These are phyloP conservation scores for Trametes coccinea DNA, from an alignment of 768 basidiomycete genomes.

Conservation along the genomic window DNA sequence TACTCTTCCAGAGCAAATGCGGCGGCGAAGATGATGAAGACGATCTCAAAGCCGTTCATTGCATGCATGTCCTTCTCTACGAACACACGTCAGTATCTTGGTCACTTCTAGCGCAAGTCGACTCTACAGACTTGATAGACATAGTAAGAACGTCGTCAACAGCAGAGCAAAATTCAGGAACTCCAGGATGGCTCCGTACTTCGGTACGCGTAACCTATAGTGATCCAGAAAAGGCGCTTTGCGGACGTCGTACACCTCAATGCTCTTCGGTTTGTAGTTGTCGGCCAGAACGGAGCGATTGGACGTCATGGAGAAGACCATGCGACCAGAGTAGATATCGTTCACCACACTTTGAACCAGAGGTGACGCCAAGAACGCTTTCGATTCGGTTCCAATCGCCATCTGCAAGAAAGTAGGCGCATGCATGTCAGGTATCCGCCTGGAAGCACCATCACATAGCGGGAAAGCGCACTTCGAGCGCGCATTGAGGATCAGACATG, in stretches of 20 bases:
- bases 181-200: constrained; percentile 75
- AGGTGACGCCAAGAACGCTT: constrained; percentile 79
- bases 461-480: constrained; percentile 69
- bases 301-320: constrained; percentile 62
- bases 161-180: constrained; percentile 75
- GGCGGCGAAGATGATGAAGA: constrained; percentile 73
- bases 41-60: constrained; percentile 62
- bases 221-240: constrained; percentile 79
- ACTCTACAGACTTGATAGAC: constrained; percentile 63
- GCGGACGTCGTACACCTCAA: constrained; percentile 69
- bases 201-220: constrained; percentile 83
- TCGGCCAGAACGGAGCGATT: constrained; percentile 81
- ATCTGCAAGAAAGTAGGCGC: constrained; percentile 50
- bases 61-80: constrained; percentile 56
- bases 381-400: constrained; percentile 84
- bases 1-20: constrained; percentile 89
- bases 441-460: not conserved
- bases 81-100: not conserved
- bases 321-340: constrained; percentile 82
- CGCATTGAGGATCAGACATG: constrained; percentile 71
- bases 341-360: constrained; percentile 86
- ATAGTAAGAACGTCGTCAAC: constrained; percentile 68
- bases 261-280: constrained; percentile 80
- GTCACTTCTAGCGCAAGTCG: no score
- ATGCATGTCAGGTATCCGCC: not conserved